Evolutionary conservation across 257 asterid genomes (phyloP), one percentile per base, ranked within the genome.

Genomic region (Solanum megistacrolobum): DNA sequence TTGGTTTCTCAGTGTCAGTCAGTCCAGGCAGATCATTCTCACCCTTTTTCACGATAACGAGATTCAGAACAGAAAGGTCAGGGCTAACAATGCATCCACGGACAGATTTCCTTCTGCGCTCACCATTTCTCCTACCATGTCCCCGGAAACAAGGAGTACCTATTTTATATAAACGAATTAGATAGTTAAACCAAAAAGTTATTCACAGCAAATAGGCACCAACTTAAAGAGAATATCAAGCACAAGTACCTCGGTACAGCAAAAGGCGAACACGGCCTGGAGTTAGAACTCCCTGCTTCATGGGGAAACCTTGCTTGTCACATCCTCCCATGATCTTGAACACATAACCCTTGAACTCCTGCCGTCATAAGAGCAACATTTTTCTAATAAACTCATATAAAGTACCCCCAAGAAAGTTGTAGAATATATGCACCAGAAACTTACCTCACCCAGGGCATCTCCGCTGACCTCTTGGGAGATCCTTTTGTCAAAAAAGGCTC

Each of bases 251-350:
- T 31, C 85, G 68, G 85, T 82, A 5, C 20, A 82, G 85, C 69
- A 82, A 48, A 48, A 82, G 85, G 69, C 69, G 85, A 82, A 82
- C 85, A 48, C 85, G 85, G 43, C 85, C 85, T 46, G 85, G 85
- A 48, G 85, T 82, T 29, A 82, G 31, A 48, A 82, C 85, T 48
- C 85, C 85, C 85, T 82, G 85, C 69, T 82, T 82, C 85, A 82
- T 82, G 34, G 85, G 85, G 31, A 82, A 82, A 3, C 85, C 85
- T 52, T 82, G 85, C 43, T 82, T 82, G 68, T 82, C 85, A 48
- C 85, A 82, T 82, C 85, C 85, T 48, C 85, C 85, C 85, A 82
- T 82, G 12, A 82, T 82, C 69, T 82, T 82, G 85, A 82, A 82
- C 20, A 82, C 85, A 5, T 82, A 82, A 27, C 85, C 85, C 27